A percentile compares a stretch with the other conserved stretches of the same genome.
These are phyloP conservation scores for Eutrema japonicum DNA, from an alignment of 345 rosid species.

Conservation along the genomic window DNA sequence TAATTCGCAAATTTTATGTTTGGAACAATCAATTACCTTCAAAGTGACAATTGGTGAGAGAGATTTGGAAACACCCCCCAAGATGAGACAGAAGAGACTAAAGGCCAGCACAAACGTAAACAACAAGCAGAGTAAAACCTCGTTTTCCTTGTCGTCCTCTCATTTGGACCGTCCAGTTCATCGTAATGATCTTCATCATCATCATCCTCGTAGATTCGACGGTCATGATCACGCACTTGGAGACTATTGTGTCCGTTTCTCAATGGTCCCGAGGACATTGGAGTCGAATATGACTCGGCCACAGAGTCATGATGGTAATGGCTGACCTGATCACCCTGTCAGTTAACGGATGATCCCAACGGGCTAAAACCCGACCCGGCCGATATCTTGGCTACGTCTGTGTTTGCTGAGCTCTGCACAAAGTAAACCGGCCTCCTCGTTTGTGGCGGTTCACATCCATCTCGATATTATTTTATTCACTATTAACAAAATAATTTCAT, in stretches of 20 bases:
- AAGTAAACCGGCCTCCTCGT: slow-evolving; percentile 66
- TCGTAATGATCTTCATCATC: too few species aligned
- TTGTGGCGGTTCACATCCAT: slow-evolving; percentile 36
- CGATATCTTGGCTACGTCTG: slow-evolving; percentile 79
- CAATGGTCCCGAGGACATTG: too few species aligned
- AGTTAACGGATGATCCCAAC: slow-evolving; percentile 61
- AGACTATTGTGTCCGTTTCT: too few species aligned
- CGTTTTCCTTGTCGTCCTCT: too few species aligned
- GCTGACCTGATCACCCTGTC: slow-evolving; percentile 62
- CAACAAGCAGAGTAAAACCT: too few species aligned
- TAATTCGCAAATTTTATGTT: not conserved
- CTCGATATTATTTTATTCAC: too few species aligned
- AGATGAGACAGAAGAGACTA: slow-evolving; percentile 64
- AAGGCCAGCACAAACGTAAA: slow-evolving; percentile 44
- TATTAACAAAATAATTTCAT: too few species aligned
- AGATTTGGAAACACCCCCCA: slow-evolving; percentile 83
- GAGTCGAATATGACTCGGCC: too few species aligned
- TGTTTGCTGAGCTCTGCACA: slow-evolving; percentile 88
- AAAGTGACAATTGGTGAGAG: slow-evolving; percentile 68
- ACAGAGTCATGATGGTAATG: slow-evolving; percentile 60
- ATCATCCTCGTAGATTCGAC: too few species aligned
- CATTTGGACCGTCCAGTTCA: too few species aligned
- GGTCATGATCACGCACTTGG: too few species aligned
- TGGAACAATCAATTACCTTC: slow-evolving; percentile 50
- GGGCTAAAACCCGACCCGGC: slow-evolving; percentile 71